Conservation (phyloP, 495 filamentous ascomycete genomes). For the Pseudoneurospora amorphoporcata region DNA sequence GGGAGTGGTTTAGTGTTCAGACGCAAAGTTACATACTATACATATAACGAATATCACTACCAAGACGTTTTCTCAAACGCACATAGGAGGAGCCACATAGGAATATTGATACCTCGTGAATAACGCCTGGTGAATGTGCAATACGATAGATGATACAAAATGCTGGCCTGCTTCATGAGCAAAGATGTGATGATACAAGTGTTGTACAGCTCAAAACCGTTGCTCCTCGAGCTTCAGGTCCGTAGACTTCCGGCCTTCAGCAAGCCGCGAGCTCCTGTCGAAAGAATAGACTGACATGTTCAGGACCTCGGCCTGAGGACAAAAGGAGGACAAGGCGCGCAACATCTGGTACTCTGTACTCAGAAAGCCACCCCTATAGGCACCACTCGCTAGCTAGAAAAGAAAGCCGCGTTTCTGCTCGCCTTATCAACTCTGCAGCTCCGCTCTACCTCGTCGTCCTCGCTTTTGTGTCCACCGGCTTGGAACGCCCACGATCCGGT, state of each 20-base stretch:
- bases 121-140: background rate
- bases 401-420: background rate
- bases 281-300: background rate
- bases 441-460: background rate
- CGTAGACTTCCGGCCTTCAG: background rate
- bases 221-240: background rate
- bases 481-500: too few relatives aligned
- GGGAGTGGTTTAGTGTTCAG: background rate
- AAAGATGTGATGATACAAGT: background rate
- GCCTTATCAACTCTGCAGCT: background rate
- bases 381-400: background rate
- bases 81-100: background rate
- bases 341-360: background rate
- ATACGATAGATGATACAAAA: background rate
- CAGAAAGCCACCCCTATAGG: background rate
- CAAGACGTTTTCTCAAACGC: background rate
- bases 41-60: background rate
- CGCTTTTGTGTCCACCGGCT: background rate
- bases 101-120: background rate
- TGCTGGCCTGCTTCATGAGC: background rate
- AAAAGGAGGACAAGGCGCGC: background rate
- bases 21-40: background rate
- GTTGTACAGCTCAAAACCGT: background rate
- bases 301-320: background rate
- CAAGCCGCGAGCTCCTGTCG: background rate